A percentile compares a stretch with the other conserved stretches of the same genome.
These are phyloP conservation scores for Scheffersomyces coipomensis DNA, from an alignment of 805 yeast genomes.

Conservation along the genomic window DNA sequence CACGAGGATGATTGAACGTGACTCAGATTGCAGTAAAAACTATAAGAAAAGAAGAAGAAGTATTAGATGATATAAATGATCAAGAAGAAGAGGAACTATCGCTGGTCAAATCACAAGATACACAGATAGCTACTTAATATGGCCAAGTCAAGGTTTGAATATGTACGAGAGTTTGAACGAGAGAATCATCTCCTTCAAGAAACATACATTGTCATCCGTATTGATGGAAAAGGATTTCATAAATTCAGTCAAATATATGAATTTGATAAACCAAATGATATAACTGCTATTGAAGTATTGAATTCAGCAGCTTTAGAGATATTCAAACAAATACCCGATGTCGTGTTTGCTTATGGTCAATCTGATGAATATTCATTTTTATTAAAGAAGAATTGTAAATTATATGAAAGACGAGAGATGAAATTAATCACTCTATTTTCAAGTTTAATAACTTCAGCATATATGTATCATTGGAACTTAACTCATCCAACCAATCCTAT, in stretches of 20 bases:
- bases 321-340: slow-evolving; percentile 65
- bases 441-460: slow-evolving; percentile 76
- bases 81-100: no score
- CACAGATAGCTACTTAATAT: no score
- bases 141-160: slow-evolving; percentile 89
- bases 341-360: slow-evolving; percentile 86
- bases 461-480: slow-evolving; percentile 64
- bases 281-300: slow-evolving; percentile 73
- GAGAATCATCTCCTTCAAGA: slow-evolving; percentile 74
- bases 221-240: slow-evolving; percentile 95
- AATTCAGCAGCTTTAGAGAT: slow-evolving; percentile 73
- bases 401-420: slow-evolving; percentile 81
- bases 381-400: slow-evolving; percentile 55
- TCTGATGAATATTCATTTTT: slow-evolving; percentile 92
- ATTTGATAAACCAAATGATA: slow-evolving; percentile 87
- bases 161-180: slow-evolving; percentile 78
- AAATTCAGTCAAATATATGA: slow-evolving; percentile 70
- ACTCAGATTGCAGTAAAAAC: no score
- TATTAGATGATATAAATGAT: no score
- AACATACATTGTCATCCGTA: slow-evolving; percentile 76
- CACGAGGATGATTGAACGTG: no score
- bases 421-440: slow-evolving; percentile 82
- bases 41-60: no score
- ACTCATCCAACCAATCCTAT: slow-evolving; percentile 35
- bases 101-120: no score